phyloP scores from a whole-genome alignment of 495 filamentous ascomycete genomes.

The Acidomyces sp. region DNA sequence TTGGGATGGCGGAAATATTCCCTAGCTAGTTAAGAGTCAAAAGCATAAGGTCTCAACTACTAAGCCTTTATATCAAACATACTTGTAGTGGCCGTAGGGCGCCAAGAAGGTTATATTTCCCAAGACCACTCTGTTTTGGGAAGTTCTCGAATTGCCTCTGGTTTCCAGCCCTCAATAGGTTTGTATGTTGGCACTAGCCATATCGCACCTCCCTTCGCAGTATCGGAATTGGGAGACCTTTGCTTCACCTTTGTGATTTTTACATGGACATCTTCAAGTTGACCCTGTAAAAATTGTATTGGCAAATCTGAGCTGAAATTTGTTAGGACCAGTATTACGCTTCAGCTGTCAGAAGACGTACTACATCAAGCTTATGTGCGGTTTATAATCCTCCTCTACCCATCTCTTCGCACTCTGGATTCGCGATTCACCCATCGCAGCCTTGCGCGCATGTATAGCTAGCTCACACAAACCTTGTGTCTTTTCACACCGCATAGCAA shows the following conservation, averaged over 20 bases:
- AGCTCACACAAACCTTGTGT: conserved; percentile 9
- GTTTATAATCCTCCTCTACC: conserved; percentile 22
- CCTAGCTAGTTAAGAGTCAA: too few species aligned
- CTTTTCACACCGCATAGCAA: conserved; percentile 23
- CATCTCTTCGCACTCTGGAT: conserved; percentile 17
- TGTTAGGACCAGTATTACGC: background rate
- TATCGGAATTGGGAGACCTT: conserved; percentile 4
- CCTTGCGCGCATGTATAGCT: conserved; percentile 8
- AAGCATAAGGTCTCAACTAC: too few species aligned
- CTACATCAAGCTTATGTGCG: conserved; percentile 29
- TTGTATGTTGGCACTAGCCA: conserved; percentile 26
- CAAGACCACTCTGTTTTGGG: conserved; percentile 8
- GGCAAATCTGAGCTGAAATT: conserved; percentile 14
- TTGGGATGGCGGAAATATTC: too few species aligned
- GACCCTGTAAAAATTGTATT: conserved; percentile 5
- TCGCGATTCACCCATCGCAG: conserved; percentile 11
- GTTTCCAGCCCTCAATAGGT: conserved; percentile 23
- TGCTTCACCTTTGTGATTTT: conserved; percentile 10
- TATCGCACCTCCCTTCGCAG: conserved; percentile 19
- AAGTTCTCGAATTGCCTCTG: conserved; percentile 21
- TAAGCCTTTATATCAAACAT: too few species aligned
- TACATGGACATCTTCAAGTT: conserved; percentile 15
- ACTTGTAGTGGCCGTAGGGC: too few species aligned
- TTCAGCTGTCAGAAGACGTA: conserved; percentile 13
- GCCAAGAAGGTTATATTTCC: conserved; percentile 6